Base-by-base conservation (phyloP, 2,329 filamentous ascomycete genomes). In the Mycocentrospora acerina region DNA sequence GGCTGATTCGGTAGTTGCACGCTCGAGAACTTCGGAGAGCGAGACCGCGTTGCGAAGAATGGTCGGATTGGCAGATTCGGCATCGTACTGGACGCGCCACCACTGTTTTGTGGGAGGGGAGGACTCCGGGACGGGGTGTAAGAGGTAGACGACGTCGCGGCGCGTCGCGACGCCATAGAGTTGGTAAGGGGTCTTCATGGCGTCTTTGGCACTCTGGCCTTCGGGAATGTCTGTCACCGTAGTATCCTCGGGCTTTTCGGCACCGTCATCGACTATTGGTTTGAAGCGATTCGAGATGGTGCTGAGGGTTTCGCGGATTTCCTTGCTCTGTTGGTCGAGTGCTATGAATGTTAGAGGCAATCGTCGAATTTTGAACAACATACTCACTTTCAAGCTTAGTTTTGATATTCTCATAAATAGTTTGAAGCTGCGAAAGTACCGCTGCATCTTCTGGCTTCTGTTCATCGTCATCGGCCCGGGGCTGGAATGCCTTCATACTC, bases 101-200 rank as follows among this genome's bases (percentile, higher is more conserved):
- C 65, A 69, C 34, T 63, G 57, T 14, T 42, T 53, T 13, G 53
- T 48, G 9, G 51, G 40, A 1, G 33, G 32, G 19, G 54, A 48
- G 13, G 56, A 51, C 4, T 46, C 35, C 7, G 44, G 48, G 36
- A 54, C 62, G 5, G 67, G 68, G 17, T 71, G 69, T 13, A 80
- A 68, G 12, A 83, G 60, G 50, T 82, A 83, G 24, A 75, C 78
- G 17, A 81, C 71, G 51, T 78, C 74, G 1, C 77, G 71, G 32
- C 76, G 71, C 3, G 79, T 82, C 25, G 77, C 77, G 4, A 83
- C 75, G 18, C 80, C 80, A 29, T 75, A 73, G 15, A 83, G 69
- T 1, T 73, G 74, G 54, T 83, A 83, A 33, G 71, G 74, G 49
- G 56, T 34, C 8, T 49, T 37, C 46, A 58, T 57, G n/a, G 52